Evolutionary conservation across 805 yeast species (phyloP).

Genomic region (Geotrichum ghanense): DNA sequence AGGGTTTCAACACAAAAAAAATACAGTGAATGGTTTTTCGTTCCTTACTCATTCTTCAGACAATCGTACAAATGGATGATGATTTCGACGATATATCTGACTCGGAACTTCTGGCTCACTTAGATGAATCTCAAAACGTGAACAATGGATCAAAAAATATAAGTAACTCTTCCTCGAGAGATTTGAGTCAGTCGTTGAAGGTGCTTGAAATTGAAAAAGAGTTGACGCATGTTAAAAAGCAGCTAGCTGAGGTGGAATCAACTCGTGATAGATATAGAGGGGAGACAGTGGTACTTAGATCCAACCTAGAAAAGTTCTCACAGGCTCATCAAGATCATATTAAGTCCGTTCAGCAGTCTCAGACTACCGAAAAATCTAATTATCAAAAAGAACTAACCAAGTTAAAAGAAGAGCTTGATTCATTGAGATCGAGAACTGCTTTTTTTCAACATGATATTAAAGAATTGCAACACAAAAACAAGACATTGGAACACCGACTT

Average conservation of each 20-base stretch:
- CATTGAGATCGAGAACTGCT: conserved; percentile 42
- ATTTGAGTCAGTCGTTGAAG: conserved; percentile 4
- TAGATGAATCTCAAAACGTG: conserved; percentile 4
- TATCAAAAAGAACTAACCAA: conserved; percentile 29
- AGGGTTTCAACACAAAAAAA: too few species aligned
- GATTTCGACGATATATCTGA: conserved; percentile 2
- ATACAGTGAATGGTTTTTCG: too few species aligned
- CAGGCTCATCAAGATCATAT: conserved; percentile 19
- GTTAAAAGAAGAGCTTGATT: conserved; percentile 32
- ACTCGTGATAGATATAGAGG: conserved; percentile 53
- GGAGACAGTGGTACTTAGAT: conserved; percentile 67
- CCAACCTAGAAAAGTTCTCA: conserved; percentile 37
- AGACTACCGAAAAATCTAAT: conserved; percentile 16
- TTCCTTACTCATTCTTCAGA: neutral
- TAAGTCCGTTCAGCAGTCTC: conserved; percentile 15
- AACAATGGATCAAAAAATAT: neutral
- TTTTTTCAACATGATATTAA: conserved; percentile 41
- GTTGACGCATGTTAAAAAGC: conserved; percentile 8
- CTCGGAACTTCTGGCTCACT: conserved; percentile 6
- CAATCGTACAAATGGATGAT: neutral
- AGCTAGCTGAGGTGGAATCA: conserved; percentile 19
- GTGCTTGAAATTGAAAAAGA: conserved; percentile 3
- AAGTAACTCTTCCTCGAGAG: conserved; percentile 2
- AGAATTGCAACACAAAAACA: conserved; percentile 15
- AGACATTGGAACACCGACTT: neutral